Evolutionary conservation across 2,329 filamentous ascomycete species (phyloP).

Genomic region (Arthrinium phaeospermum): DNA sequence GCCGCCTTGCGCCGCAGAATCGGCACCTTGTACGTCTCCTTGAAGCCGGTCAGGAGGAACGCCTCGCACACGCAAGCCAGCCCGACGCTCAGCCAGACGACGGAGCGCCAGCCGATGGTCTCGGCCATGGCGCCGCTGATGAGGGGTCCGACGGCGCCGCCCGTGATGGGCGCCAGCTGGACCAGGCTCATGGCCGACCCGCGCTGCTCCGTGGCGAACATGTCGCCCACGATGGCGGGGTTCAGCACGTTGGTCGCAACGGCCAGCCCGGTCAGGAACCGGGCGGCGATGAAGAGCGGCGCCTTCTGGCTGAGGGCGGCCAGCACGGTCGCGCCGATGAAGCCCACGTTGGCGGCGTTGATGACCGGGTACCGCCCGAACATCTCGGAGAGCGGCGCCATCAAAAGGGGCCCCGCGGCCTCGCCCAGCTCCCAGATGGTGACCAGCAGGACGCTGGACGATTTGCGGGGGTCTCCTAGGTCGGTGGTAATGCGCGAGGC

Average conservation of each 20-base stretch:
- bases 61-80: slow-evolving; percentile 56
- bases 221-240: slow-evolving; percentile 68
- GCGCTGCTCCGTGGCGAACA: slow-evolving; percentile 62
- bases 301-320: slow-evolving; percentile 53
- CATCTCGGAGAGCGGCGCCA: slow-evolving; percentile 68
- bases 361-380: slow-evolving; percentile 62
- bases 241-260: slow-evolving; percentile 69
- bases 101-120: slow-evolving; percentile 58
- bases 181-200: slow-evolving; percentile 64
- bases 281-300: slow-evolving; percentile 55
- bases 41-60: slow-evolving; percentile 56
- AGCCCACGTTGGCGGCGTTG: slow-evolving; percentile 57
- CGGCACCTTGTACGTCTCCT: slow-evolving; percentile 66
- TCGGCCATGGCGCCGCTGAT: slow-evolving; percentile 61
- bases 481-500: slow-evolving; percentile 57
- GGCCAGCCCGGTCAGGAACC: slow-evolving; percentile 65
- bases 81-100: slow-evolving; percentile 55
- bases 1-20: slow-evolving; percentile 54
- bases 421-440: slow-evolving; percentile 75
- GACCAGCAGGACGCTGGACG: slow-evolving; percentile 65
- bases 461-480: slow-evolving; percentile 48
- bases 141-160: slow-evolving; percentile 62
- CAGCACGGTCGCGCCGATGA: slow-evolving; percentile 54
- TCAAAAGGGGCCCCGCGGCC: slow-evolving; percentile 63
- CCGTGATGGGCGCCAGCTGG: slow-evolving; percentile 62